Evolutionary conservation across 2,329 filamentous ascomycete species (phyloP).

Genomic region (Boeremia lycopersici): DNA sequence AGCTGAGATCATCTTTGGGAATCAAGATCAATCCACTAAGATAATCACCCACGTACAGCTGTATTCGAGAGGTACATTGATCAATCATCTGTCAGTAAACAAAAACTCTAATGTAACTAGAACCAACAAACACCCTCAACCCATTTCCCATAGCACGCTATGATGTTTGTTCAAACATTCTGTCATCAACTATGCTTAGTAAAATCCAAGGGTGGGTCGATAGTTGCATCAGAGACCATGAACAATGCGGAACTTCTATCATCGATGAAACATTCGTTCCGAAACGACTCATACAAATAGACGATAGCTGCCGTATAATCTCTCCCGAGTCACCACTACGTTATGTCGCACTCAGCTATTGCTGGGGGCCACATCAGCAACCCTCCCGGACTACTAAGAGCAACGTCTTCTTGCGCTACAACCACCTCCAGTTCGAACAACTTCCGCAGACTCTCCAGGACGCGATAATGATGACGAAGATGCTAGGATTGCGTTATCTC

Average conservation of each 20-base stretch:
- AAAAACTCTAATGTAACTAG: background rate
- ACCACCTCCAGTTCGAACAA: background rate
- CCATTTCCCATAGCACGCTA: background rate
- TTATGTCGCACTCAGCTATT: conserved; percentile 22
- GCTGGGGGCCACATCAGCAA: conserved; percentile 20
- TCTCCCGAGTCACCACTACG: background rate
- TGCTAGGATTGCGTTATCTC: conserved; percentile 14
- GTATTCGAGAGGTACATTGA: background rate
- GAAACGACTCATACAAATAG: background rate
- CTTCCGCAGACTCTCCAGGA: conserved; percentile 8
- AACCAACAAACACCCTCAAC: background rate
- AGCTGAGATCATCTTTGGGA: too few species aligned
- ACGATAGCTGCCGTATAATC: background rate
- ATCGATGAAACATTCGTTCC: background rate
- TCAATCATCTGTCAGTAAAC: too few species aligned
- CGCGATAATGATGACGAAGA: conserved; percentile 9
- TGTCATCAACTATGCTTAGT: background rate
- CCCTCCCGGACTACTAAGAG: conserved; percentile 9
- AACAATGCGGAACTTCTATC: background rate
- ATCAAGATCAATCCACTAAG: background rate
- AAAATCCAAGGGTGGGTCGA: background rate
- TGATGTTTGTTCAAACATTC: background rate
- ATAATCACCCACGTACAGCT: background rate
- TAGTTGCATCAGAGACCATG: background rate
- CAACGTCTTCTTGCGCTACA: background rate